phyloP scores from a whole-genome alignment of 495 filamentous ascomycete species.

The Trichoderma parareesei region DNA sequence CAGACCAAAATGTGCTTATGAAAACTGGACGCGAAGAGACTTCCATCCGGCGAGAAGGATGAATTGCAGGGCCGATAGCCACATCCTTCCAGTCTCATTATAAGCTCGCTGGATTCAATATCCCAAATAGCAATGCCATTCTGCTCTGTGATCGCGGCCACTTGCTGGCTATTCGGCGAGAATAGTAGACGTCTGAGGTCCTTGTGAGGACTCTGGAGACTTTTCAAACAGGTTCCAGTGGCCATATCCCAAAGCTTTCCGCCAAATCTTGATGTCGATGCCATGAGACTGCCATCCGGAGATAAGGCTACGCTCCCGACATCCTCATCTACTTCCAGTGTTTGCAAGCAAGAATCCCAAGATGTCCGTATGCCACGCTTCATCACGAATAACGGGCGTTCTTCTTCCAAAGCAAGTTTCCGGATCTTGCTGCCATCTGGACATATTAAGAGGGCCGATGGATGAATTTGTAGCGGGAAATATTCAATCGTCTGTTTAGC shows the following conservation, averaged over 20 bases:
- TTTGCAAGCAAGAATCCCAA: conserved; percentile 15
- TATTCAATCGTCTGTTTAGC: conserved; percentile 13
- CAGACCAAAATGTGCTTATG: conserved; percentile 8
- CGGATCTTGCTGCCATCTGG: conserved; percentile 9
- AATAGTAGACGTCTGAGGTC: conserved; percentile 13
- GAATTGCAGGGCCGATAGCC: neutral
- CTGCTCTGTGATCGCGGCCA: neutral
- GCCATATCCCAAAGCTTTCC: conserved; percentile 13
- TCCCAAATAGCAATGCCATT: conserved; percentile 12
- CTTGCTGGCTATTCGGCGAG: conserved; percentile 9
- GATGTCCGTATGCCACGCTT: neutral
- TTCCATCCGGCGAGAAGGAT: neutral
- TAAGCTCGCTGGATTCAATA: neutral
- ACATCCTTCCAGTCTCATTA: neutral
- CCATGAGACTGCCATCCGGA: too few relatives aligned
- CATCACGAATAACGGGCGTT: neutral
- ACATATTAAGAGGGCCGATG: conserved; percentile 18
- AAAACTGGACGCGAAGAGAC: too few relatives aligned
- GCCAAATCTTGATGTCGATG: too few relatives aligned
- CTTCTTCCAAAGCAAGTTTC: conserved; percentile 7
- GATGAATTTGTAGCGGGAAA: conserved; percentile 17
- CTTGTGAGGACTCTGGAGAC: conserved; percentile 7
- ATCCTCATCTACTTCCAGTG: neutral
- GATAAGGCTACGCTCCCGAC: too few relatives aligned
- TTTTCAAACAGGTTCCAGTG: conserved; percentile 10